Evolutionary conservation across 345 rosid species (phyloP).

Genomic region (Sonneratia alba): DNA sequence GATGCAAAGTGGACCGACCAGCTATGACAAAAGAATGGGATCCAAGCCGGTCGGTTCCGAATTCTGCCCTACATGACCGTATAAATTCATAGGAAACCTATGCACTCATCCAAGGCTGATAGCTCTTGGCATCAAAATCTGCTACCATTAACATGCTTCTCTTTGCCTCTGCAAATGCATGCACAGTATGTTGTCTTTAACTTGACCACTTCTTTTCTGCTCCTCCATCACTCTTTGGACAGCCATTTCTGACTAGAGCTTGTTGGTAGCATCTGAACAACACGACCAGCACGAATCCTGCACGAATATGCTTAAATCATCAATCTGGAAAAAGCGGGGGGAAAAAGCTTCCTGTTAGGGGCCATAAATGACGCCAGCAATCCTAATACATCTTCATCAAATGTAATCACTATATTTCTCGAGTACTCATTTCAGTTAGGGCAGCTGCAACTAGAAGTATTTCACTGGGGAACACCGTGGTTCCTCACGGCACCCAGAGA

Average conservation of each 20-base stretch:
- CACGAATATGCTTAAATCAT: conserved; percentile 3
- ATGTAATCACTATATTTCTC: no score
- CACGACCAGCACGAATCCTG: conserved; percentile 70
- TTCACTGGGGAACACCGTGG: no score
- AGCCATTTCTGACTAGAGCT: conserved; percentile 15
- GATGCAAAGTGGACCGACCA: not conserved
- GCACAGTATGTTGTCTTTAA: not conserved
- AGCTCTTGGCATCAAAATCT: not conserved
- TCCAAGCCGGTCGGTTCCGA: not conserved
- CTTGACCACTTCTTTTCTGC: not conserved
- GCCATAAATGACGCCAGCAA: no score
- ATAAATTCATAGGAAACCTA: not conserved
- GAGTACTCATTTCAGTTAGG: no score
- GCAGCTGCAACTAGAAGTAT: no score
- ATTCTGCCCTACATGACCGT: not conserved
- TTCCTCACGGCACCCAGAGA: no score
- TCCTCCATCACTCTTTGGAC: conserved; percentile 8
- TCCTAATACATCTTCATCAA: no score
- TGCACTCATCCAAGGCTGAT: not conserved
- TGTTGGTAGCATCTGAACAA: conserved; percentile 68
- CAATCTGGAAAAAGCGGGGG: no score
- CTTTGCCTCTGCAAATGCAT: not conserved
- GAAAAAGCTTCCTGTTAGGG: no score
- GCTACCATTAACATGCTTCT: not conserved
- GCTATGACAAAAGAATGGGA: not conserved